Evolutionary conservation across 2,329 filamentous ascomycete species (phyloP).

Genomic region (Chaetomiaceae sp.): DNA sequence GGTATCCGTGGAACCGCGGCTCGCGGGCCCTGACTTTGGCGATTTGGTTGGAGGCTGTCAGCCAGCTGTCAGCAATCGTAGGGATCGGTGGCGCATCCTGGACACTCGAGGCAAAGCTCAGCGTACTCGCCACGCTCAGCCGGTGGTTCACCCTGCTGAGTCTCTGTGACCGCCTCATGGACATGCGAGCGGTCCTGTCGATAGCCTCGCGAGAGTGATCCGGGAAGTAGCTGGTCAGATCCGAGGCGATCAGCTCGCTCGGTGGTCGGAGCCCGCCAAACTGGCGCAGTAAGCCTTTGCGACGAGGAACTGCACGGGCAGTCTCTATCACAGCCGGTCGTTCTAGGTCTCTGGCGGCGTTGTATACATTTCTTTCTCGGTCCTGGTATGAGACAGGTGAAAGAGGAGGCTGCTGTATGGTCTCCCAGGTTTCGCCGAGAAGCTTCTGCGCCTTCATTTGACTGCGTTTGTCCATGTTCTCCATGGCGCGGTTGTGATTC

Average conservation of each 20-base stretch:
- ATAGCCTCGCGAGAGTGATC: slow-evolving; percentile 92
- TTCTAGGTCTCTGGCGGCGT: slow-evolving; percentile 55
- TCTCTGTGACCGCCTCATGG: slow-evolving; percentile 82
- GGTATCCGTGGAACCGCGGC: slow-evolving; percentile 55
- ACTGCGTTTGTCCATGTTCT: slow-evolving; percentile 67
- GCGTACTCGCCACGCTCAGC: slow-evolving; percentile 86
- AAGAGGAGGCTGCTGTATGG: slow-evolving; percentile 76
- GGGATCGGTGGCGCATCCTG: slow-evolving; percentile 93
- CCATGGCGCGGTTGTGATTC: slow-evolving; percentile 60
- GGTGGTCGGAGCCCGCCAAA: slow-evolving; percentile 92
- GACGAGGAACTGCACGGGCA: slow-evolving; percentile 39
- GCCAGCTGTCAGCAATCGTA: slow-evolving; percentile 91
- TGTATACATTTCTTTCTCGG: slow-evolving; percentile 62
- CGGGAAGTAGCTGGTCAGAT: slow-evolving; percentile 95
- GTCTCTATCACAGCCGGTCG: slow-evolving; percentile 49
- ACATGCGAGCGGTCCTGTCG: slow-evolving; percentile 89
- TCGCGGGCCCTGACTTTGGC: slow-evolving; percentile 47
- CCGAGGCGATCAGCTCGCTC: slow-evolving; percentile 94
- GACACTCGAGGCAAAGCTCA: slow-evolving; percentile 87
- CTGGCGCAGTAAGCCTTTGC: slow-evolving; percentile 61
- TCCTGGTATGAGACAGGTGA: slow-evolving; percentile 74
- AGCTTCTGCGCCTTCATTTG: slow-evolving; percentile 86
- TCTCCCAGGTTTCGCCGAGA: slow-evolving; percentile 80
- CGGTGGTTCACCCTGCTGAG: slow-evolving; percentile 90
- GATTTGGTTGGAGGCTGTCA: slow-evolving; percentile 57